phyloP scores from a whole-genome alignment of 225 moss, liverwort and hornwort species.

The Straminergon stramineum region DNA sequence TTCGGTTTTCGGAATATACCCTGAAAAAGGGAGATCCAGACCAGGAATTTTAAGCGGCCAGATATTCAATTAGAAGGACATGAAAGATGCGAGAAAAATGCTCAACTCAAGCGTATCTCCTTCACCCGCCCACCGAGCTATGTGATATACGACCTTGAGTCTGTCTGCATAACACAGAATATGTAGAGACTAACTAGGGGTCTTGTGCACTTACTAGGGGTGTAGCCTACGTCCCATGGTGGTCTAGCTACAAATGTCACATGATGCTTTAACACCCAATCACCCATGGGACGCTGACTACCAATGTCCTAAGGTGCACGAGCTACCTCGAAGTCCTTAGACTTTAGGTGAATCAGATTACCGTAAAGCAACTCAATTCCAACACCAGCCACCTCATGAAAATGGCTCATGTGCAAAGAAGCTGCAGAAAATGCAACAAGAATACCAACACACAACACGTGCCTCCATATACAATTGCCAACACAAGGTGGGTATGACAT shows the following conservation, averaged over 20 bases:
- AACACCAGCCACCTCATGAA: background rate
- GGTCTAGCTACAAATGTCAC: background rate
- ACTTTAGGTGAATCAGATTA: no score
- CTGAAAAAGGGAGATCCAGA: slow-evolving; percentile 5
- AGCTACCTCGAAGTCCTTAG: background rate
- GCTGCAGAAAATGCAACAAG: background rate
- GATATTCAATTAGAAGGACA: no score
- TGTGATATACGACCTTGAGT: no score
- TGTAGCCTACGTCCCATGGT: background rate
- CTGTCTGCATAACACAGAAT: background rate
- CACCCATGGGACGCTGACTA: background rate
- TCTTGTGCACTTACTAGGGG: background rate
- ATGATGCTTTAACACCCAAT: background rate
- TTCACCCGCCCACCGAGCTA: background rate
- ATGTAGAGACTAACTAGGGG: background rate
- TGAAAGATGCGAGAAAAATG: background rate
- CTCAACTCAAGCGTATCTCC: background rate
- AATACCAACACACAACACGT: background rate
- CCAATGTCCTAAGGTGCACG: background rate
- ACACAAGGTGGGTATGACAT: background rate
- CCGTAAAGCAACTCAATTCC: background rate
- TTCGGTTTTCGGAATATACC: slow-evolving; percentile 71
- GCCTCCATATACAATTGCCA: background rate
- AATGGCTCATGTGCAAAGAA: no score
- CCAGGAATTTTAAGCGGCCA: background rate